phyloP scores from a whole-genome alignment of 2,329 filamentous ascomycete species.

The Pestalotiopsis sp. region DNA sequence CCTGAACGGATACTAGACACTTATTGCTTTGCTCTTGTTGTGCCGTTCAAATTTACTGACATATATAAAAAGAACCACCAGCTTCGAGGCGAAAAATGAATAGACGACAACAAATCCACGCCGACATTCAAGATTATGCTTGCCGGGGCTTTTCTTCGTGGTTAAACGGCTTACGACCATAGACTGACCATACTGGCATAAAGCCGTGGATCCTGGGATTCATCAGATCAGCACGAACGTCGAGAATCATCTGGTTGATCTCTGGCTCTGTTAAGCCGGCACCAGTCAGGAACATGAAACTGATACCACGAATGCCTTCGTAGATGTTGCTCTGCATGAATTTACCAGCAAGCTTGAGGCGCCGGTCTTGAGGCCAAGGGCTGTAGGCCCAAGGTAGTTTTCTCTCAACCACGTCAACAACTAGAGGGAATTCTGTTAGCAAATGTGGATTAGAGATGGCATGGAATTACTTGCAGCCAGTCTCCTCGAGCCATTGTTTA shows the following conservation, averaged over 20 bases:
- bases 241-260: background rate
- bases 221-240: background rate
- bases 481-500: constrained; percentile 12
- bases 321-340: constrained; percentile 12
- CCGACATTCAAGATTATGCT: background rate
- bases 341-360: constrained; percentile 1
- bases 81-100: background rate
- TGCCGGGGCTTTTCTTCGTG: background rate
- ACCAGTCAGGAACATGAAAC: constrained; percentile 5
- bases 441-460: background rate
- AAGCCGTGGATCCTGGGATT: background rate
- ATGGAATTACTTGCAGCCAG: constrained; percentile 11
- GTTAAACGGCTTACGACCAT: constrained; percentile 7
- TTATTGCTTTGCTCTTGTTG: background rate
- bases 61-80: background rate
- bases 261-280: constrained; percentile 4
- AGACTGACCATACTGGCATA: background rate
- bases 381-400: background rate
- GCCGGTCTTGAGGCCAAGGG: constrained; percentile 2
- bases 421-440: background rate
- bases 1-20: background rate
- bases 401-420: constrained; percentile 12
- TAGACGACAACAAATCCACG: background rate
- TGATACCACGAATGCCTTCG: constrained; percentile 10
- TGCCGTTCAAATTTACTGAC: background rate